Base-by-base conservation (phyloP, 2,329 filamentous ascomycete species). In the Metarhizium sp. region DNA sequence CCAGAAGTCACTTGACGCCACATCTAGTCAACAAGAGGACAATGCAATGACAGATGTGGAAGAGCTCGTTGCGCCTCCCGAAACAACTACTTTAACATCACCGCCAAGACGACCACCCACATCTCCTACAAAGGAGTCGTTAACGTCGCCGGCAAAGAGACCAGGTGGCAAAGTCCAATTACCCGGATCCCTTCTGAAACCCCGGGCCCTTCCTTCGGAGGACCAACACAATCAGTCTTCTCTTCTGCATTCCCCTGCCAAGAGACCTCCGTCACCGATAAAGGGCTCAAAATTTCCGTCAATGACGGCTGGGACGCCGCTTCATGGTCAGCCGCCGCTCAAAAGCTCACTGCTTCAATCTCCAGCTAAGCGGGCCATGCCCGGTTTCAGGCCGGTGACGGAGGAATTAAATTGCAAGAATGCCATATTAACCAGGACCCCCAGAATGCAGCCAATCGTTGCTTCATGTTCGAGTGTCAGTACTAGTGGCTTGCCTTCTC, bases 121-220 rank as follows among this genome's bases (percentile, higher is more conserved):
- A 5, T 79, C 80, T 1, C 77, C 81, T 0, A 73, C 71, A 60
- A 84, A 79, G 61, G 81, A 82, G 29, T 68, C 75, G 0, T 70
- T 84, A 64, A 80, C 75, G 58, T 80, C 78, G 2, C 81, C 82
- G 0, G 78, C 82, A 1, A 81, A 80, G 63, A 67, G 67, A 36
- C 69, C 71, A 32, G 66, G 65, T 16, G 20, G 45, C 13, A 55
- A 62, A 20, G 54, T 67, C 48, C 56, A 64, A 14, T 59, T 72
- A 6, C 69, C 67, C 11, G 66, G 65, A 6, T 69, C 72, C n/a
- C 60, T 65, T 50, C 55, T 70, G 56, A 71, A 69, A 51, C 54
- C 63, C 4, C 50, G 18, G 36, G 18, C 56, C 2, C 56, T 55
- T n/a, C 53, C 58, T 16, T 43, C 43, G 10, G 53, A 51, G 1